A percentile compares a stretch with the other conserved stretches of the same genome.
These are phyloP conservation scores for Fusarium ramigenum DNA, from an alignment of 2,329 filamentous ascomycete species.

Conservation along the genomic window DNA sequence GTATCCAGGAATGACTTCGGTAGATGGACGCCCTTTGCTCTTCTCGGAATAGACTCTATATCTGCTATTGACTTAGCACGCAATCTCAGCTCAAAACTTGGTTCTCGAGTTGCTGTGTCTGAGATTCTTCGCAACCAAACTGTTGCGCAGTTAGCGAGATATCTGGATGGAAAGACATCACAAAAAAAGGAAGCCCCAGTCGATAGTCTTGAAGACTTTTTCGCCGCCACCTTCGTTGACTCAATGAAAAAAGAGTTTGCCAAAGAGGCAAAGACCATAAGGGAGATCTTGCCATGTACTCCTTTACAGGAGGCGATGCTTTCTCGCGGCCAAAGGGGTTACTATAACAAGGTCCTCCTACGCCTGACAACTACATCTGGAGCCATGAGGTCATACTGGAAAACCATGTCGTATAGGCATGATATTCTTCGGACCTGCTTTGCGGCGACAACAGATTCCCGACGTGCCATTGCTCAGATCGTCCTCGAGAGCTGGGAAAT, in stretches of 20 bases:
- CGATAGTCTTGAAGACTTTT: slow-evolving; percentile 24
- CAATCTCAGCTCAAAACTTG: slow-evolving; percentile 58
- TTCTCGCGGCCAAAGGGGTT: slow-evolving; percentile 62
- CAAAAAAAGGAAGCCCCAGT: not conserved
- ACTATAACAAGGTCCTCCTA: slow-evolving; percentile 78
- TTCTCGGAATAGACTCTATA: slow-evolving; percentile 85
- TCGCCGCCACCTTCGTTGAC: slow-evolving; percentile 41
- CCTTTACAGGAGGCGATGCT: slow-evolving; percentile 91
- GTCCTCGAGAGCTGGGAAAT: slow-evolving; percentile 62
- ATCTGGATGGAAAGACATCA: slow-evolving; percentile 9
- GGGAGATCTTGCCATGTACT: slow-evolving; percentile 79
- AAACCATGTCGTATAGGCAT: slow-evolving; percentile 70
- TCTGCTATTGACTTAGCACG: slow-evolving; percentile 78
- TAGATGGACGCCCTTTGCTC: slow-evolving; percentile 77
- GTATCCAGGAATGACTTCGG: slow-evolving; percentile 59
- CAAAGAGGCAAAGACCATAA: slow-evolving; percentile 49
- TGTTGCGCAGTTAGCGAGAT: slow-evolving; percentile 66
- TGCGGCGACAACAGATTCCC: slow-evolving; percentile 66
- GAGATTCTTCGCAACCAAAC: slow-evolving; percentile 74
- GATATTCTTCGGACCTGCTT: slow-evolving; percentile 84
- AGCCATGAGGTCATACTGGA: slow-evolving; percentile 69
- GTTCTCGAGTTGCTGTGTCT: slow-evolving; percentile 69
- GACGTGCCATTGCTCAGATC: slow-evolving; percentile 76
- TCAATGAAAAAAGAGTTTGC: slow-evolving; percentile 47
- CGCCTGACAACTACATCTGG: slow-evolving; percentile 61